phyloP scores from a whole-genome alignment of 257 asterid species.

The Marsdenia floribunda region DNA sequence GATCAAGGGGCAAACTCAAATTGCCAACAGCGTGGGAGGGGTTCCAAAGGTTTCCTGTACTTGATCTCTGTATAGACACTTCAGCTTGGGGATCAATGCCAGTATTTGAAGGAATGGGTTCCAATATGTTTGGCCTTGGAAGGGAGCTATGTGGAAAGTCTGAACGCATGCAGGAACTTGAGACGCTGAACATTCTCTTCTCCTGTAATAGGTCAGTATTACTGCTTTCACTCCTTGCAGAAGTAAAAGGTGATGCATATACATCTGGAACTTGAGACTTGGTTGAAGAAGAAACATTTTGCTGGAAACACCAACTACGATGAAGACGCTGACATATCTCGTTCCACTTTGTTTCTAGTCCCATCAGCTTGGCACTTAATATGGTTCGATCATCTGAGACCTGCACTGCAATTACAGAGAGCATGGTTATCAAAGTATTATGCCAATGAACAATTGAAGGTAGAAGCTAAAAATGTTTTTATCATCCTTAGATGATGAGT shows the following conservation, averaged over 20 bases:
- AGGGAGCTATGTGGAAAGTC: constrained; percentile 31
- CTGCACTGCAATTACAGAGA: constrained; percentile 82
- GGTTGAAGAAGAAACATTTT: constrained; percentile 28
- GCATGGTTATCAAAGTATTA: constrained; percentile 36
- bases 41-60: constrained; percentile 22
- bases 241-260: constrained; percentile 25
- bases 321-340: constrained; percentile 83
- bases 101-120: constrained; percentile 20
- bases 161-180: constrained; percentile 23
- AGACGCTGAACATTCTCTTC: constrained; percentile 28
- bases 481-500: constrained; percentile 9
- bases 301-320: constrained; percentile 32
- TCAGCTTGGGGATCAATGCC: constrained; percentile 29
- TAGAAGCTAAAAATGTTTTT: constrained; percentile 2
- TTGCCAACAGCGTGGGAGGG: constrained; percentile 20
- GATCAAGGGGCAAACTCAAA: constrained; percentile 23
- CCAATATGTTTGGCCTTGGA: constrained; percentile 19
- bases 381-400: constrained; percentile 51
- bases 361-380: constrained; percentile 49
- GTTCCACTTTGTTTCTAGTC: constrained; percentile 69
- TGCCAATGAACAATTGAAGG: neutral
- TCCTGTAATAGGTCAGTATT: constrained; percentile 23
- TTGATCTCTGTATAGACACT: constrained; percentile 24
- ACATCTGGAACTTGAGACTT: constrained; percentile 28
- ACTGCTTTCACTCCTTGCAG: constrained; percentile 26